Base-by-base conservation (phyloP, 768 basidiomycete genomes). In the Rhizopogon sp. region DNA sequence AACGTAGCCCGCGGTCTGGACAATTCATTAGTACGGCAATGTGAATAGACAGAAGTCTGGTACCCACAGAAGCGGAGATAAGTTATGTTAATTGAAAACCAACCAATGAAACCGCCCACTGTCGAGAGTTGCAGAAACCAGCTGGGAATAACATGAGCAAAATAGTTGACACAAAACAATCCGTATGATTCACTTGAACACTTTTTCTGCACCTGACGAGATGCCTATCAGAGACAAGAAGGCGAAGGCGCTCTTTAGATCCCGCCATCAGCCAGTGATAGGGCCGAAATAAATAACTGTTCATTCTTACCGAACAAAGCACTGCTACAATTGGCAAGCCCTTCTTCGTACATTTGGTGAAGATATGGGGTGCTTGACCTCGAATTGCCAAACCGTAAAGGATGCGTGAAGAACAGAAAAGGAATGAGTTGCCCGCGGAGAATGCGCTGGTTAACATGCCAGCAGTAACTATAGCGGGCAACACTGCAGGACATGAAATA, bases 391-490 rank as follows among this genome's bases (percentile, higher is more conserved):
- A 62, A 35, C 69, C 72, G 45, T 72, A 72, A 22, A 74, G 59
- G 39, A 71, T 66, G 77, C 76, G 73, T 9, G 74, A 75, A 14
- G 72, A 62, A 49, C 67, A 79, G 73, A 83, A 88, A 50, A 85
- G 66, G 74, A 72, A 81, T 58, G 81, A 84, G 72, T 84, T 87
- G 41, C 79, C 82, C 11, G 87, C 83, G 17, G 85, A 87, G 74
- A 87, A 83, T 2, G 87, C 87, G 64, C 80, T 82, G 7, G 88
- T 82, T 66, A 91, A 79, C 61, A 90, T 74, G 53, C 72, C 79
- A 17, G 81, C 88, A 62, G 90, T 91, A 70, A 91, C 79, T 64
- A 91, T 79, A 52, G 79, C 77, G 4, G 80, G 82, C 33, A 86
- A 72, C 6, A 76, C 81, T 75, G 22, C 14, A n/a, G 11, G 37